Base-by-base conservation (phyloP, 176 grass and related monocot species). In the Bothriochloa decipiens region DNA sequence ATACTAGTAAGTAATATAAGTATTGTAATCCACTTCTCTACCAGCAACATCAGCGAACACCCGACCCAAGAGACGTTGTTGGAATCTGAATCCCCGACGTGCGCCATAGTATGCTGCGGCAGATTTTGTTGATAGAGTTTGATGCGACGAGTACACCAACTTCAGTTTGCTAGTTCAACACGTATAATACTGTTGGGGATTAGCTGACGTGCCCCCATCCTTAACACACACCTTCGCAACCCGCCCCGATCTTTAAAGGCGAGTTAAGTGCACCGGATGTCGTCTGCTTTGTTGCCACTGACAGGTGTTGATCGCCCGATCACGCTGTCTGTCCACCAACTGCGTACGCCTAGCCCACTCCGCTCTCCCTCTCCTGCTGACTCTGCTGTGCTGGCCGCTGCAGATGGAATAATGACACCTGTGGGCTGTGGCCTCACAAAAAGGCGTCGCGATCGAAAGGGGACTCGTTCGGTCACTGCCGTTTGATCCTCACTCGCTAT, bases 221-320 rank as follows among this genome's bases (percentile, higher is more conserved):
- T 68, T n/a, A 40, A 39, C 14, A 4, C 8, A 39, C 14, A 4
- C 8, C 40, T 62, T 40, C 46, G 6, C 52, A 55, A 0, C 39
- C 1, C 55, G n/a, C 11, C 33, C 36, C 50, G 15, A 28, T 47
- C 55, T 29, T 64, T 81, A 66, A 74, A 28, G 76, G 76, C 58
- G 20, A 6, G 55, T 52, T 74, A 81, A 80, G 76, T 86, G 80
- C 68, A 26, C 28, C 78, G 47, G 65, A 76, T 81, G 82, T 32
- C 20, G 8, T 61, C 35, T 2, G 29, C 63, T 75, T 84, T 80
- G 66, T 28, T 57, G 69, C 62, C 70, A 26, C 37, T 65, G 66
- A 55, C 68, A 70, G 49, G 50, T 87, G 79, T 70, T 33, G 23
- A 41, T 64, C 37, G 33, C 75, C 3, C 27, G 32, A 41, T 58